Evolutionary conservation across 2,329 filamentous ascomycete genomes (phyloP), one percentile per base, ranked within the genome.

Genomic region (Cladosporium sp.): DNA sequence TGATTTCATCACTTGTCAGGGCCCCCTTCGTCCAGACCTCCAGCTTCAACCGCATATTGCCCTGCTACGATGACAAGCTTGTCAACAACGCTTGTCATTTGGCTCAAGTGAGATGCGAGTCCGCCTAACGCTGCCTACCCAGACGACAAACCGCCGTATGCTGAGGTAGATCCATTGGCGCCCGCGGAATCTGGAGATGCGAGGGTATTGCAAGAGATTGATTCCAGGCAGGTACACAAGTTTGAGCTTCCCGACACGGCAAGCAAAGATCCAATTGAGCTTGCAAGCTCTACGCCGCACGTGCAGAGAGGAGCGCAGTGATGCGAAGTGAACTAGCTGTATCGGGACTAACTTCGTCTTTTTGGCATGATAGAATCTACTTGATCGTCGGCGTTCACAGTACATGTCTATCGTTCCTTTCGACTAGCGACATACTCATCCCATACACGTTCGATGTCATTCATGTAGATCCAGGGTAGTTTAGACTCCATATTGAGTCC

Each of bases 401-500:
- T 11, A 57, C 1, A 21, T 28, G 12, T 5, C 14, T 16, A 28
- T 57, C 21, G 18, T 40, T 37, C 10, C 40, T 40, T 31, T 3
- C 40, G 29, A 10, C 35, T 52, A 23, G 44, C 29, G 16, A 62
- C 11, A 26, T 52, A 64, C 33, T 68, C 62, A 26, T 67, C 60
- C 69, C 69, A 70, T 40, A 69, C 67, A 31, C 40, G 61, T 28
- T 75, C 72, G 33, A 81, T 81, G 66, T 81, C 71, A 65, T 80
- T 79, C n/a, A 72, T 69, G 67, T 81, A 80, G 21, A 81, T 80
- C 76, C 80, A 81, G 11, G 73, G 69, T 69, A 80, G 73, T 12
- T 76, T 74, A 2, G 59, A 33, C 29, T 62, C 59, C 29, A 23
- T 29, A 14, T 50, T 62, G 10, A 62, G 40, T 18, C 59, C 59